Evolutionary conservation across 2,329 filamentous ascomycete genomes (phyloP), one percentile per base, ranked within the genome.

Genomic region (Diplodia sapinea): DNA sequence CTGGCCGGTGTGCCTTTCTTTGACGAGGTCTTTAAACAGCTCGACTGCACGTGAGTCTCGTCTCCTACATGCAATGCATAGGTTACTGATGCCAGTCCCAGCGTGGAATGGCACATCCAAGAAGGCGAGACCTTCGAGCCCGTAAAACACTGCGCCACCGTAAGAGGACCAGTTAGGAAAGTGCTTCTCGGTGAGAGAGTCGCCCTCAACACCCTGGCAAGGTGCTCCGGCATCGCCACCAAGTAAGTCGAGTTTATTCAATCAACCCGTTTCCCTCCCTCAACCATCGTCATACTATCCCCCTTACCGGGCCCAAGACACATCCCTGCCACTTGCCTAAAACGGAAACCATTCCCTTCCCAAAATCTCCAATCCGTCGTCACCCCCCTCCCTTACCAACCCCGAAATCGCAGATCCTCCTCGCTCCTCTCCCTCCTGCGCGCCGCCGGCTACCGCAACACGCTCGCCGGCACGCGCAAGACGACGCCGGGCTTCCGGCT

Each of bases 1-100:
- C 84, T 99, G 56, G 95, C 95, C 50, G 95, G 95, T 67, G 88
- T 95, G 3, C 95, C 95, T 2, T 99, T 99, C 83, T 94, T 98
- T 83, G 86, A 96, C 77, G 94, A 98, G 80, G 91, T 98, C 69
- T 97, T 99, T 79, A 78, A 83, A 49, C 94, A 98, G 79, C 87
- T 94, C 73, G 93, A 91, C 70, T 99, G 95, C 86, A 87, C 87
- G 81, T 87, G 81, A 74, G 85, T 82, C 13, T 56, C 20, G 6
- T 52, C 52, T 59, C 33, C 20, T 31, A n/a, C 20, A 47, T n/a
- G 5, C 38, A 43, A 2, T 29, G 66, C 13, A 23, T 40, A 9
- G 7, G 7, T 29, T 4, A 9, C 20, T 57, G 36, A 57, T 23
- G 3, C 12, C 13, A n/a, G 13, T 13, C 15, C 20, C 7, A 86